phyloP scores from a whole-genome alignment of 345 rosid species.

The Ceriops zippeliana region DNA sequence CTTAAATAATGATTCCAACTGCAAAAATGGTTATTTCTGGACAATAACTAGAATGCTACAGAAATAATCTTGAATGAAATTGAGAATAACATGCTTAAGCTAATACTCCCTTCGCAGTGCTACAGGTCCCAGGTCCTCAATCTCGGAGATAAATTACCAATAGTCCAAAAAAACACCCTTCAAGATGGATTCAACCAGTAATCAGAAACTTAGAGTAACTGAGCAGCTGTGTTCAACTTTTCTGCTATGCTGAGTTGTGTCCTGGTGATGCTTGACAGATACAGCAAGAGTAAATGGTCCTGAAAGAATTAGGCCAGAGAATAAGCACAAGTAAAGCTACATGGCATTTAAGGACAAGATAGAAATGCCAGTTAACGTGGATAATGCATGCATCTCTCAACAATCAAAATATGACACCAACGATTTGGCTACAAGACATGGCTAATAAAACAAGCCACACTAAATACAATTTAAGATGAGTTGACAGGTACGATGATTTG shows the following conservation, averaged over 20 bases:
- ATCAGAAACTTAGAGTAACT: conserved; percentile 43
- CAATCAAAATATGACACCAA: background rate
- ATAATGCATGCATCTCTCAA: background rate
- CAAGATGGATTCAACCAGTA: background rate
- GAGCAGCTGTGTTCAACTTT: conserved; percentile 90
- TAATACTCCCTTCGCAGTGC: background rate
- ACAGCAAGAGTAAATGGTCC: conserved; percentile 81
- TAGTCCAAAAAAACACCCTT: background rate
- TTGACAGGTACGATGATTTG: background rate
- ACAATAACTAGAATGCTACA: no score
- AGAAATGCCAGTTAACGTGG: background rate
- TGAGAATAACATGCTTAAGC: background rate
- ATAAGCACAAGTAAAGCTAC: background rate
- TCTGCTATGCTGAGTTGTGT: conserved; percentile 91
- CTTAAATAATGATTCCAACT: background rate
- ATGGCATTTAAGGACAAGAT: background rate
- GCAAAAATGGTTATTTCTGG: no score
- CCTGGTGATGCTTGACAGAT: conserved; percentile 84
- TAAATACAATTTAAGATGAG: no score
- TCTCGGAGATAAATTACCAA: background rate
- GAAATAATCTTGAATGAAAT: background rate
- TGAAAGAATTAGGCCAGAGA: conserved; percentile 22
- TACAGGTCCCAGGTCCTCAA: background rate
- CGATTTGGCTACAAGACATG: no score
- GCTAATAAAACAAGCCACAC: no score